Evolutionary conservation across 1,284 basidiomycete genomes (phyloP), one percentile per base, ranked within the genome.

Genomic region (Ceratobasidium sp.): DNA sequence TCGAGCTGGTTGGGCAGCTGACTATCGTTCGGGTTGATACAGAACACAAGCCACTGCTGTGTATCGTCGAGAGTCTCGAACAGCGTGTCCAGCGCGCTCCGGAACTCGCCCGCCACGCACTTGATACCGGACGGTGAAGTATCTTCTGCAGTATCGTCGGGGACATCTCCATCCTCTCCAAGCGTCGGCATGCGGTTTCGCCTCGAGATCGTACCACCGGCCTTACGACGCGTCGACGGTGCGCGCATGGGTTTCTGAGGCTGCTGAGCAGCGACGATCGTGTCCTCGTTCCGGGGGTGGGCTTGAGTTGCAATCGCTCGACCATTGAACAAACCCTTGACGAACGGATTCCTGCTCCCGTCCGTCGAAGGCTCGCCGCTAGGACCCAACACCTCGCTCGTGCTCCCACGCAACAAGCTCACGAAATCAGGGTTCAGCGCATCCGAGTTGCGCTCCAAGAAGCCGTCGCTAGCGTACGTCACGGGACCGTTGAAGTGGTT

Each of bases 1-100:
- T 99, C 97, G 73, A 98, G 85, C 82, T 99, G 96, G 81, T 96
- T 95, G 36, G 96, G 94, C 22, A 98, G 84, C 81, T 98, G 96
- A 22, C 94, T 93, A 84, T 98, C 96, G 81, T 99, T 99, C 11
- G 96, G 96, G 79, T 95, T 96, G 77, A 99, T 83, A 80, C 95
- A 98, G 83, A 98, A 93, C 5, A 98, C 88, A 80, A 92, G 93
- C 97, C 97, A 99, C 1, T 91, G 85, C 84, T 98, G 95, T 14
- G 94, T 93, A 78, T 98, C 96, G 73, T 93, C 91, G 24, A 99
- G 86, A 0, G 95, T 97, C 77, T 95, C 90, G 79, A 98, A 94
- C 5, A 99, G 87, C 0, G 91, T 92, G 79, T 95, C 91, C 44
- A 98, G 84, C 0, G 96, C 94, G 0, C 89, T 84, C 77, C 90